Evolutionary conservation across 441 rosid species (phyloP), one percentile per base, ranked within the genome.

Genomic region (Croton laevigatus): DNA sequence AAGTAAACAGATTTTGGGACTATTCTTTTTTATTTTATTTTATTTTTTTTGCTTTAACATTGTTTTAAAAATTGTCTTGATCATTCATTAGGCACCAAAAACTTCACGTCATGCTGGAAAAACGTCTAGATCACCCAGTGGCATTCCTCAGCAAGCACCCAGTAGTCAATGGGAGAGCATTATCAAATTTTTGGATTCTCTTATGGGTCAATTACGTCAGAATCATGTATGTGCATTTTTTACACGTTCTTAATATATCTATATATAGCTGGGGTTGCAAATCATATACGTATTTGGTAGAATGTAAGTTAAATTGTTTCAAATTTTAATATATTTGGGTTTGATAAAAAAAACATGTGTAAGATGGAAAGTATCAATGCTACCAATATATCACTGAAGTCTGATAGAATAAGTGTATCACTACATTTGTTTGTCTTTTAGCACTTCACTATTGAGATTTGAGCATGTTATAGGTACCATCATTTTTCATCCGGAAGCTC

Each of bases 401-500:
- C 8, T 22, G 19, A 36, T 37, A 49, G 59, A 58, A 22, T 8
- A 34, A 32, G 6, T 16, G 16, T 49, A 34, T 27, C 48, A 4
- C 19, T 45, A 6, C n/a, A 8, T 14, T 23, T 11, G 9, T 34
- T 49, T 55, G 54, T 60, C 34, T 40, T 1, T 64, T 34, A 19
- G 32, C n/a, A 45, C 45, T 16, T 14, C 9, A 16, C 20, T 10
- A 40, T 52, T 22, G 16, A 38, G 14, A 32, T 42, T n/a, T 16
- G 6, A 36, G 36, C 13, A 12, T 52, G 3, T 34, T 62, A 59
- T 77, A 95, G 99, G 97, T 95, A 63, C 99, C 98, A 67, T 88
- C 97, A 45, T 95, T 93, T 83, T 95, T 95, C 85, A 91, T 95
- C 70, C 96, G 98, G 46, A 95, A 95, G 85, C 93, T 95, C 57